Evolutionary conservation across 768 basidiomycete genomes (phyloP), one percentile per base, ranked within the genome.

Genomic region (Termitomyces sp.): DNA sequence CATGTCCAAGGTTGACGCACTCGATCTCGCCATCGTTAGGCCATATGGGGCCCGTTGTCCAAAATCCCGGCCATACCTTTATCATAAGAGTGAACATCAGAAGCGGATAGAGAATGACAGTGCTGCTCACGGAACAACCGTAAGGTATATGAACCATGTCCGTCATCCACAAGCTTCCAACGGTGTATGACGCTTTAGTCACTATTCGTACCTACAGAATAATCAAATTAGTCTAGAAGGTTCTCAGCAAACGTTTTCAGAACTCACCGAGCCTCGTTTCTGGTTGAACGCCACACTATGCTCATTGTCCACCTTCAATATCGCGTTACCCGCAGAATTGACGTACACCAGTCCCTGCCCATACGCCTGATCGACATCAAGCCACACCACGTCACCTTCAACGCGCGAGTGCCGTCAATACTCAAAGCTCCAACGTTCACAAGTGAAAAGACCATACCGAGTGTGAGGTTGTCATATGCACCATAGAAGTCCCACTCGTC

Each of bases 271-370:
- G 64, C 87, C 83, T 24, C 88, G 75, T 65, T 82, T 81, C 48
- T 83, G 67, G 58, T 82, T 81, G 49, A 70, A 72, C 16, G 77
- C 72, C 1, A 91, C 81, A 49, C 79, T 78, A 12, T 84, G 84
- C 8, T 74, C 73, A 68, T 91, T 91, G 77, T 93, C 91, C 7
- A 93, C 91, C 66, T 81, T 85, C 53, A 94, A 76, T 63, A 94
- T 79, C 6, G 86, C 87, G 58, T 87, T 84, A 7, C 89, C 86
- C 1, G 79, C 79, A 46, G 67, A 66, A 63, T 89, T 87, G 64
- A 90, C 70, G 66, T 82, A 90, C 5, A 85, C 84, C 20, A 92
- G 76, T 1, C 77, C 67, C 62, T 82, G 76, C 7, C 76, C 69
- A 12, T 73, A 71, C 0, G 87, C 88, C 22, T 76, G 74, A 2